These are phyloP conservation scores for Chalciporus piperatus DNA, from an alignment of 768 basidiomycete genomes.

Conservation along the genomic window DNA sequence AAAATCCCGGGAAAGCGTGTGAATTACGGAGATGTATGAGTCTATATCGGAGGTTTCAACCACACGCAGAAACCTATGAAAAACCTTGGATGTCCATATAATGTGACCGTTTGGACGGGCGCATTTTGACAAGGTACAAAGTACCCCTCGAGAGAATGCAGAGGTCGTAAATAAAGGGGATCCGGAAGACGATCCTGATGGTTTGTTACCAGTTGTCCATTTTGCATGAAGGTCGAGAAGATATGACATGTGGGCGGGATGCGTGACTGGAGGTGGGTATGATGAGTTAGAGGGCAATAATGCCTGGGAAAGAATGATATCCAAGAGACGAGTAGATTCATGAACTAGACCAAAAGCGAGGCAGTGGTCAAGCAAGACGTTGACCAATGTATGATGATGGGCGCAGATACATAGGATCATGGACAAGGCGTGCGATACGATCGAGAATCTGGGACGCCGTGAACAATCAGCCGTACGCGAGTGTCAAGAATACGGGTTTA, in stretches of 20 bases:
- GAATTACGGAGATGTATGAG: slow-evolving; percentile 32
- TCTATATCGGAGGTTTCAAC: slow-evolving; percentile 31
- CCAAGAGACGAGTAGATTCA: slow-evolving; percentile 45
- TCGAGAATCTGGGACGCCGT: slow-evolving; percentile 37
- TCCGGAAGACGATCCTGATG: background rate
- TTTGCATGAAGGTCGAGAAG: slow-evolving; percentile 42
- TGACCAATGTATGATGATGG: slow-evolving; percentile 47
- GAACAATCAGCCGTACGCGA: slow-evolving; percentile 6
- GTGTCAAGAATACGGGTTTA: slow-evolving; percentile 15
- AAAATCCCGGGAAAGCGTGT: slow-evolving; percentile 27
- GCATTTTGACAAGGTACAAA: slow-evolving; percentile 15
- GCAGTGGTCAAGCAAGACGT: slow-evolving; percentile 49
- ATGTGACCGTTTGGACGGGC: slow-evolving; percentile 32
- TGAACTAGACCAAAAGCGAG: slow-evolving; percentile 40
- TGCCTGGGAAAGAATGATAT: slow-evolving; percentile 39
- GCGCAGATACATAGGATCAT: slow-evolving; percentile 45
- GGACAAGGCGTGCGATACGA: slow-evolving; percentile 52
- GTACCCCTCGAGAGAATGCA: slow-evolving; percentile 24
- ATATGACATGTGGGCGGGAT: slow-evolving; percentile 46
- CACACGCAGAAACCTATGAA: slow-evolving; percentile 35
- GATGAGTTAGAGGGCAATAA: slow-evolving; percentile 26
- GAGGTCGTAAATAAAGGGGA: slow-evolving; percentile 25
- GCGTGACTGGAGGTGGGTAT: slow-evolving; percentile 34
- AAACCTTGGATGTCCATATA: slow-evolving; percentile 44
- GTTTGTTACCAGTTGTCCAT: slow-evolving; percentile 32